Evolutionary conservation across 2,329 filamentous ascomycete genomes (phyloP).

Genomic region (Stachybotrys echinatus): DNA sequence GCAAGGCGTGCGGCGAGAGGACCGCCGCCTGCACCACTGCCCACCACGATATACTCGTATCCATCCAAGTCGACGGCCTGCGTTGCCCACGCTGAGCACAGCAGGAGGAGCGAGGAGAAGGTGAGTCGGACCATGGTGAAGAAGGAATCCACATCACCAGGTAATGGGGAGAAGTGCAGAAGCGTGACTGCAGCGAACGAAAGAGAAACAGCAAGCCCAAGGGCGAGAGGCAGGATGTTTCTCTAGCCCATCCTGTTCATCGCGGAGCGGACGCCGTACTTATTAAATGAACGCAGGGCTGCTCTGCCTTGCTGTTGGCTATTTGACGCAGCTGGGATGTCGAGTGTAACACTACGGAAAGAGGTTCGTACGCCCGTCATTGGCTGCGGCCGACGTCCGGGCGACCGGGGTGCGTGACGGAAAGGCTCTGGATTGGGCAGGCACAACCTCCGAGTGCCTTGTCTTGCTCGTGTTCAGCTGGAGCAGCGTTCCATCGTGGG

Average conservation of each 20-base stretch:
- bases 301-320: not conserved
- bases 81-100: not conserved
- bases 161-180: no score
- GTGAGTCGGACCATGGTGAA: not conserved
- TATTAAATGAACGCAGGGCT: not conserved
- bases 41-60: conserved; percentile 61
- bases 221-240: not conserved
- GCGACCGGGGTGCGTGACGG: no score
- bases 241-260: not conserved
- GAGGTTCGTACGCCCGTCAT: no score
- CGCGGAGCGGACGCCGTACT: not conserved
- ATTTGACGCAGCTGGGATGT: not conserved
- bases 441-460: no score
- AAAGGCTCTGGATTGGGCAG: no score
- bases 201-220: not conserved
- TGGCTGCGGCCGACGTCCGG: no score
- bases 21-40: conserved; percentile 54
- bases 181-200: no score
- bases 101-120: not conserved
- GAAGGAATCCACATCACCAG: no score
- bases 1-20: conserved; percentile 55
- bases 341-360: no score
- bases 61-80: conserved; percentile 9
- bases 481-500: no score
- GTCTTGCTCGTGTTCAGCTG: no score